Base-by-base conservation (phyloP, 2,329 filamentous ascomycete genomes). In the Fusarium sublunatum region DNA sequence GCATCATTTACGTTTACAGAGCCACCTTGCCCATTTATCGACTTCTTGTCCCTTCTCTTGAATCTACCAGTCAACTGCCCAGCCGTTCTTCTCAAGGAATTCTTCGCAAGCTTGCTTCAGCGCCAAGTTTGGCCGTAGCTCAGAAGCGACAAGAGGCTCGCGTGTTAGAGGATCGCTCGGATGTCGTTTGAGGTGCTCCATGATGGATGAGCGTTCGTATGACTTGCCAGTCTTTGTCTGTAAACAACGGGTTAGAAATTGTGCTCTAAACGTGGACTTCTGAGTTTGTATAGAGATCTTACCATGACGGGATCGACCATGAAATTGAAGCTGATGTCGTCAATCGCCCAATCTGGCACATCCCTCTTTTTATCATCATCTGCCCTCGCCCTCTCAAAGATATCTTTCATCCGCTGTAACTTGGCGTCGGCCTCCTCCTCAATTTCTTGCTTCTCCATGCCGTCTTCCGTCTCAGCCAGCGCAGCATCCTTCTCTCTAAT, bases 171-270 rank as follows among this genome's bases (percentile, higher is more conserved):
- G 95, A 74, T 99, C 95, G 12, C 86, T 90, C 1, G 83, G 83
- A 31, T 86, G 86, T 22, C 90, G 83, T 70, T 90, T 89, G 25
- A 99, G 82, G 73, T 97, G 93, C 76, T 96, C 92, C 72, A 93
- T 82, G 59, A 99, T 90, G 13, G 91, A 91, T 0, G 91, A 84
- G 38, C 94, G 86, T 75, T 98, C 95, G 74, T 97, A 99, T 2
- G 91, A 95, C 64, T 93, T 91, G 11, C 95, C 95, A 2, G 90
- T 93, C 71, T 91, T 93, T 1, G 91, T 94, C 88, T 81, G 76
- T 68, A 24, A 4, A 22, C 65, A 9, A 25, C 42, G 12, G 32
- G 58, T 72, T 53, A 70, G 53, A 22, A 11, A 34, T 25, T 10
- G n/a, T 19, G 0, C 29, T 7, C 9, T 10, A 13, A 13, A 24